A percentile compares a stretch with the other conserved stretches of the same genome.
Conservation (phyloP, 768 basidiomycete species). For the Pleurotus ostreatus region DNA sequence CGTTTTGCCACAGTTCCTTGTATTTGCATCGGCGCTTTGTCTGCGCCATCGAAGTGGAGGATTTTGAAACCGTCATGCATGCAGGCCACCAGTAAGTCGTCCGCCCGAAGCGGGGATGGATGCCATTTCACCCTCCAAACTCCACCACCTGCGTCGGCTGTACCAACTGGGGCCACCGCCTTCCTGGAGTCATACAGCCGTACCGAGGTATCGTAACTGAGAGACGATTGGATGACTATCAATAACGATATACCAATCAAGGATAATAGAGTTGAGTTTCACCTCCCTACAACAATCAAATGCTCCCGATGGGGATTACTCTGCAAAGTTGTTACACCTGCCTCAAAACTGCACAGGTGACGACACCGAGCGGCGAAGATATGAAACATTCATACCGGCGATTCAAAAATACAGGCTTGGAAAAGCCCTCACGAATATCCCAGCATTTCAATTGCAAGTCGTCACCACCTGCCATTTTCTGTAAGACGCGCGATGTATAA, state of each 20-base stretch:
- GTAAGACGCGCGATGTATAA: neutral
- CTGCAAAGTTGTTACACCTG: constrained; percentile 90
- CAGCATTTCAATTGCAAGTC: constrained; percentile 88
- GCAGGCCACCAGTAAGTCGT: constrained; percentile 86
- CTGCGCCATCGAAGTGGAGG: constrained; percentile 39
- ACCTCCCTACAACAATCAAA: constrained; percentile 90
- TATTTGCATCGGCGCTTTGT: constrained; percentile 21
- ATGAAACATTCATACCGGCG: constrained; percentile 45
- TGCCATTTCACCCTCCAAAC: constrained; percentile 98
- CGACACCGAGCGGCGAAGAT: neutral
- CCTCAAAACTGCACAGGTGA: constrained; percentile 64
- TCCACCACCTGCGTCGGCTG: constrained; percentile 80
- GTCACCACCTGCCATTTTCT: constrained; percentile 71
- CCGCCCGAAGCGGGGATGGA: constrained; percentile 57
- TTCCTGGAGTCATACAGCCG: constrained; percentile 81
- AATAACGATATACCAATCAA: no score
- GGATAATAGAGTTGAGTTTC: constrained; percentile 10
- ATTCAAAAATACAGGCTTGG: constrained; percentile 63
- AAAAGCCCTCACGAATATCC: constrained; percentile 72
- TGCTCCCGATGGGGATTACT: constrained; percentile 77
- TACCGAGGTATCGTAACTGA: constrained; percentile 80
- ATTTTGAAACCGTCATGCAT: constrained; percentile 99
- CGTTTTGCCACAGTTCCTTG: constrained; percentile 40
- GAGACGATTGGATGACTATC: no score
- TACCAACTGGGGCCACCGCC: constrained; percentile 48